Evolutionary conservation across 495 filamentous ascomycete species (phyloP).

Genomic region (Tuber melanosporum): DNA sequence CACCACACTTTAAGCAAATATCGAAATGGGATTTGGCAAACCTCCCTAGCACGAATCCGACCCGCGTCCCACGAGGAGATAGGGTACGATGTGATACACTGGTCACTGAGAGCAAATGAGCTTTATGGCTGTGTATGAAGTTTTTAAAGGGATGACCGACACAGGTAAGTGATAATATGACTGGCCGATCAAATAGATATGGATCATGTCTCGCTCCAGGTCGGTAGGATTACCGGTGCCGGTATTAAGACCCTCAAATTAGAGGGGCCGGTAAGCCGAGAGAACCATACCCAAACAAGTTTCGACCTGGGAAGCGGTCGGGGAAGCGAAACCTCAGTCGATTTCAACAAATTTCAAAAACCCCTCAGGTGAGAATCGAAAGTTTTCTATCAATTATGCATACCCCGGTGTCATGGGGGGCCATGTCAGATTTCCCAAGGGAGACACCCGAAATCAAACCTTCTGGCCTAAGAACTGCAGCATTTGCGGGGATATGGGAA

Average conservation of each 20-base stretch:
- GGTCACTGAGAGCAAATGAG: background rate
- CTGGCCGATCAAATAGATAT: background rate
- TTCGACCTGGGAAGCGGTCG: background rate
- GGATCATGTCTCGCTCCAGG: background rate
- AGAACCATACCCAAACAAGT: background rate
- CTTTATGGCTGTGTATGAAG: background rate
- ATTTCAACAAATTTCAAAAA: background rate
- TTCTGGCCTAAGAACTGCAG: background rate
- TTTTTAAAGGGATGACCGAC: background rate
- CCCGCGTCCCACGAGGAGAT: background rate
- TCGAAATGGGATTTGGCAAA: background rate
- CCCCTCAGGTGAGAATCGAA: background rate
- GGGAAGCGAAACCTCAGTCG: background rate
- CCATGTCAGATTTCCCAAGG: background rate
- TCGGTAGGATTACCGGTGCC: background rate
- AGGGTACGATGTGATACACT: background rate
- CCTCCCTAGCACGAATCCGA: background rate
- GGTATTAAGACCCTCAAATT: background rate
- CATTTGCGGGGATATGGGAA: background rate
- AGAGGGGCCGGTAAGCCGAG: background rate
- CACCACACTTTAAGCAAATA: background rate
- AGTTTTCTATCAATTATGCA: background rate
- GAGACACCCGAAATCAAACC: background rate
- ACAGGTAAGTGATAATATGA: background rate
- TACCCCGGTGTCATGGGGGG: background rate